Conservation (phyloP, 495 filamentous ascomycete genomes). For the Hypoxylon fragiforme region DNA sequence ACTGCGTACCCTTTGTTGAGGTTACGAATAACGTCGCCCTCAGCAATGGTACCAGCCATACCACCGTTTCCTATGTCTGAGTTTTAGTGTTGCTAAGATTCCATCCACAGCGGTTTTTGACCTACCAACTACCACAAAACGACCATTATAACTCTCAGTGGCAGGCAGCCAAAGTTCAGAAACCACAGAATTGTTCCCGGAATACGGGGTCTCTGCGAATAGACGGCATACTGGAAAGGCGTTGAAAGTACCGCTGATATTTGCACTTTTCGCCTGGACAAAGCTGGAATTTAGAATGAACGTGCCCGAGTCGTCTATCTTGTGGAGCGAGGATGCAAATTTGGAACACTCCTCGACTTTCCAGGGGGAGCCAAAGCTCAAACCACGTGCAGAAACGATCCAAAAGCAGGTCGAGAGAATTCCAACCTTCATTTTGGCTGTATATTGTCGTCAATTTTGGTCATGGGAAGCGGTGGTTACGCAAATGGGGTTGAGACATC, state of each 20-base stretch:
- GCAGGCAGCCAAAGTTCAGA: conserved; percentile 39
- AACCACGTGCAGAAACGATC: neutral
- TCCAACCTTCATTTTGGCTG: conserved; percentile 9
- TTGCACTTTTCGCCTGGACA: conserved; percentile 4
- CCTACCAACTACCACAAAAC: conserved; percentile 42
- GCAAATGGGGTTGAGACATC: too few species aligned
- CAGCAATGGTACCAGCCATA: conserved; percentile 43
- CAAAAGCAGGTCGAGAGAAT: neutral
- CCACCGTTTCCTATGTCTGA: conserved; percentile 41
- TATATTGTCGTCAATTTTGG: too few species aligned
- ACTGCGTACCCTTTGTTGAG: conserved; percentile 45
- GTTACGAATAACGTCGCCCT: conserved; percentile 34
- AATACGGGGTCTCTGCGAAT: conserved; percentile 15
- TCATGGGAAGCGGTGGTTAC: too few species aligned
- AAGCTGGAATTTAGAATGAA: conserved; percentile 20
- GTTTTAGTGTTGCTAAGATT: neutral
- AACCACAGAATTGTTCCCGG: conserved; percentile 17
- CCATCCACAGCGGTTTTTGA: neutral
- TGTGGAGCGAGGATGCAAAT: conserved; percentile 14
- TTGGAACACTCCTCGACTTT: conserved; percentile 13
- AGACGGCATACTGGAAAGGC: conserved; percentile 14
- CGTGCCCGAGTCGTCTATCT: neutral
- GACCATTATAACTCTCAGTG: conserved; percentile 29
- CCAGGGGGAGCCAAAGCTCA: conserved; percentile 3
- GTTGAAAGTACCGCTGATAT: conserved; percentile 15